These are phyloP conservation scores for Chrysanthemum makinoi DNA, from an alignment of 129 eudicot genomes.

Conservation along the genomic window DNA sequence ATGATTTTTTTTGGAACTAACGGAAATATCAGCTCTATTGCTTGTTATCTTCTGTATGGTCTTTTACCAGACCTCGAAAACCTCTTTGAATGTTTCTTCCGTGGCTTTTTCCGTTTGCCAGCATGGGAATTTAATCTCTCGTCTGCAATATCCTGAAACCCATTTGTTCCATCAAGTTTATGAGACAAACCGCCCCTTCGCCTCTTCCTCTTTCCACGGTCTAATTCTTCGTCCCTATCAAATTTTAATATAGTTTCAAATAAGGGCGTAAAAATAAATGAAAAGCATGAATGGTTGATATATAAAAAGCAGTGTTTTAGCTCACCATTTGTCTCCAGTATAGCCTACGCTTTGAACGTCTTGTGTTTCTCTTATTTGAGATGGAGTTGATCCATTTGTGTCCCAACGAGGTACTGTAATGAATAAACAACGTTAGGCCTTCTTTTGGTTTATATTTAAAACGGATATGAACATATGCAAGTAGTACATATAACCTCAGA, in stretches of 20 bases:
- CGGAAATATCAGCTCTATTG: not conserved
- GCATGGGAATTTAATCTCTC: conserved; percentile 11
- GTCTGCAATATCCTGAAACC: conserved; percentile 8
- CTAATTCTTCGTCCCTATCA: not conserved
- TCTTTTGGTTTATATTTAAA: not conserved
- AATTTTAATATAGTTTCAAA: not conserved
- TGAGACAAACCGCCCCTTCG: not conserved
- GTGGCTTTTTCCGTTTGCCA: not conserved
- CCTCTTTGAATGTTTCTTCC: conserved; percentile 8
- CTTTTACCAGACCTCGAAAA: not conserved
- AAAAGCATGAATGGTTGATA: not conserved
- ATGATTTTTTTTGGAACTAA: not conserved
- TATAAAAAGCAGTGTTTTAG: not conserved
- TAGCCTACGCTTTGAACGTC: not conserved
- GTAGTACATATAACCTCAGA: no score
- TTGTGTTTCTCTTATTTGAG: not conserved
- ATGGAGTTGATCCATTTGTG: not conserved
- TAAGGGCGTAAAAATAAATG: not conserved
- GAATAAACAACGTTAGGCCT: not conserved
- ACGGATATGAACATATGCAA: not conserved
- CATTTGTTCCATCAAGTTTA: not conserved
- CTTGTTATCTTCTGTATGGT: not conserved
- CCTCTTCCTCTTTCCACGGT: conserved; percentile 1
- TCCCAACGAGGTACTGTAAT: not conserved
- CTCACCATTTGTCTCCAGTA: not conserved